phyloP scores from a whole-genome alignment of 345 rosid genomes.

The Angophora floribunda region DNA sequence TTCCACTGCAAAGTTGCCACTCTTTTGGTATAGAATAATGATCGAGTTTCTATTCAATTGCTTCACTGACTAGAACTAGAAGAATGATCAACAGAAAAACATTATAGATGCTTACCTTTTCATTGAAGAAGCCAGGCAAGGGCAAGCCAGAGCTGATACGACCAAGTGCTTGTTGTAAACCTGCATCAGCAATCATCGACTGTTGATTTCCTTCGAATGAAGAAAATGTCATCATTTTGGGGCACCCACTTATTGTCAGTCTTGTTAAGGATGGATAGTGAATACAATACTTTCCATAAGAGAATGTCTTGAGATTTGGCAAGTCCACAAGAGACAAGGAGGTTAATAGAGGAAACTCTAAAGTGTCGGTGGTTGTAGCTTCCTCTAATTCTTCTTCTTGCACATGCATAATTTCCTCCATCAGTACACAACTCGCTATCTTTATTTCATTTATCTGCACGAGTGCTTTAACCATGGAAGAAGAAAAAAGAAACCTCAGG shows the following conservation, averaged over 20 bases:
- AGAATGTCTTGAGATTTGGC: neutral
- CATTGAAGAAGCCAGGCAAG: neutral
- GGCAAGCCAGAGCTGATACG: neutral
- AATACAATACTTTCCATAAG: neutral
- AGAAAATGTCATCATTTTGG: neutral
- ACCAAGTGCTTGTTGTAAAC: neutral
- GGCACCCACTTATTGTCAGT: neutral
- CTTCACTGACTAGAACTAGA: neutral
- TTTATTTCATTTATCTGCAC: neutral
- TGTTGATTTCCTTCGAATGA: neutral
- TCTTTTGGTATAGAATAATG: too few relatives aligned
- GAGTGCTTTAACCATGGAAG: neutral
- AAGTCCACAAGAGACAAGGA: neutral
- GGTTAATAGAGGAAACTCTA: neutral
- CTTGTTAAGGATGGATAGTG: neutral
- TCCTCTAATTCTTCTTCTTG: neutral
- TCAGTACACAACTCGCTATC: neutral
- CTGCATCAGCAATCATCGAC: fast-evolving
- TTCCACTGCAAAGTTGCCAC: too few relatives aligned
- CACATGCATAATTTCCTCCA: neutral
- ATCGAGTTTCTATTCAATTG: too few relatives aligned
- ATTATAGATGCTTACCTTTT: neutral
- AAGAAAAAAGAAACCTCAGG: neutral
- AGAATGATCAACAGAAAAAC: neutral
- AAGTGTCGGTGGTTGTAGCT: neutral